Evolutionary conservation across 768 basidiomycete genomes (phyloP).

Genomic region (Chlorophyllum brunneum): DNA sequence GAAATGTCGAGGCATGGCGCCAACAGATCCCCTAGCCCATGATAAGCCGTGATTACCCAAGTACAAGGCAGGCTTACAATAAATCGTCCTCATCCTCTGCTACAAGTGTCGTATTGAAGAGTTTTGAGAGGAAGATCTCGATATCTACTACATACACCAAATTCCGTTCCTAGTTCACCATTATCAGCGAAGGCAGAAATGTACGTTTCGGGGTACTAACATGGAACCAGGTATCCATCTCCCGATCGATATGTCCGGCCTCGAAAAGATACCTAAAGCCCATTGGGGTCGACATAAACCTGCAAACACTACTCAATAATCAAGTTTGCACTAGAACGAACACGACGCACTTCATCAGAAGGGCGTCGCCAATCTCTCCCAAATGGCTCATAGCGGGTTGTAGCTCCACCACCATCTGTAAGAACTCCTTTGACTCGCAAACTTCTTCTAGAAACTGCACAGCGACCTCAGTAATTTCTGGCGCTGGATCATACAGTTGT

Average conservation of each 20-base stretch:
- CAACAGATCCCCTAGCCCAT: conserved; percentile 64
- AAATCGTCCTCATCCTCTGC: conserved; percentile 69
- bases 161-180: conserved; percentile 78
- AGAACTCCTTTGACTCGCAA: conserved; percentile 77
- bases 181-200: neutral
- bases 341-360: conserved; percentile 73
- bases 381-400: conserved; percentile 94
- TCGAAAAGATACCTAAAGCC: conserved; percentile 93
- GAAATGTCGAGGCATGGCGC: conserved; percentile 90
- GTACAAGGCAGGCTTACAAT: conserved; percentile 32
- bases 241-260: conserved; percentile 88
- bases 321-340: neutral
- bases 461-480: conserved; percentile 88
- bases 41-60: conserved; percentile 2
- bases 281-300: conserved; percentile 91
- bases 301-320: conserved; percentile 24
- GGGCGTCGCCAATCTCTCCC: conserved; percentile 85
- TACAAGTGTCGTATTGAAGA: conserved; percentile 53
- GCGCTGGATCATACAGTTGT: conserved; percentile 90
- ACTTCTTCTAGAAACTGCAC: conserved; percentile 87
- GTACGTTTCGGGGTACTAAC: conserved; percentile 39
- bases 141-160: conserved; percentile 90
- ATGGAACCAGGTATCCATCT: conserved; percentile 96
- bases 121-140: conserved; percentile 84
- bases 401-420: conserved; percentile 91